Evolutionary conservation across 148 eudicot species (phyloP).

Genomic region (Bassia scoparia): DNA sequence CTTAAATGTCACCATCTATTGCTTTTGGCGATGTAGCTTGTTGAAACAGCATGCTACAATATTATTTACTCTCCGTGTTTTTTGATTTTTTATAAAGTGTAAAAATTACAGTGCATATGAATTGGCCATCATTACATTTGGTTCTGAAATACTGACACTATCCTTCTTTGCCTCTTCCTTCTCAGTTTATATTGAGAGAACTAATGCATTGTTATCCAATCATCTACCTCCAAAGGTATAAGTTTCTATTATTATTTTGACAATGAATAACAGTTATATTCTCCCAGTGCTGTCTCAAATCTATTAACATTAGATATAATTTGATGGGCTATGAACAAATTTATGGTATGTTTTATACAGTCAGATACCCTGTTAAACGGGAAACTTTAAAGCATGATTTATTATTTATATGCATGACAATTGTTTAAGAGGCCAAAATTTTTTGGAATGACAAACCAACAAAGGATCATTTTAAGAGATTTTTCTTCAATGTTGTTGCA

Average conservation of each 20-base stretch:
- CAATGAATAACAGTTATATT: background rate
- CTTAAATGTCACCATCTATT: background rate
- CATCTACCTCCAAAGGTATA: slow-evolving; percentile 99
- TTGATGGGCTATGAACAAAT: background rate
- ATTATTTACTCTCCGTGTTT: background rate
- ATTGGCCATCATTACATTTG: background rate
- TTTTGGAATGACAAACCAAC: too few species aligned
- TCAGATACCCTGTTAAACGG: too few species aligned
- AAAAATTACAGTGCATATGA: background rate
- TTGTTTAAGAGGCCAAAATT: too few species aligned
- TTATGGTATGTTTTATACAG: background rate
- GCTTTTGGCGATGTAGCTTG: background rate
- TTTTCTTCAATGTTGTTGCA: too few species aligned
- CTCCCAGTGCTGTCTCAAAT: slow-evolving; percentile 2
- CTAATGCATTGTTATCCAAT: slow-evolving; percentile 88
- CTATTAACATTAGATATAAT: background rate
- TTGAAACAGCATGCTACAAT: background rate
- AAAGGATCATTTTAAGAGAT: too few species aligned
- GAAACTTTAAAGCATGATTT: too few species aligned
- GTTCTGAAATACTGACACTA: slow-evolving; percentile 10
- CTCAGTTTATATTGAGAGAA: slow-evolving; percentile 96
- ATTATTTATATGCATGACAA: too few species aligned
- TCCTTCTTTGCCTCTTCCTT: slow-evolving; percentile 14
- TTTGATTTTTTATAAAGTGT: too few species aligned
- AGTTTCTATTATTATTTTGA: too few species aligned